phyloP scores from a whole-genome alignment of 106 monocot species.

The Cymbidium sinense region DNA sequence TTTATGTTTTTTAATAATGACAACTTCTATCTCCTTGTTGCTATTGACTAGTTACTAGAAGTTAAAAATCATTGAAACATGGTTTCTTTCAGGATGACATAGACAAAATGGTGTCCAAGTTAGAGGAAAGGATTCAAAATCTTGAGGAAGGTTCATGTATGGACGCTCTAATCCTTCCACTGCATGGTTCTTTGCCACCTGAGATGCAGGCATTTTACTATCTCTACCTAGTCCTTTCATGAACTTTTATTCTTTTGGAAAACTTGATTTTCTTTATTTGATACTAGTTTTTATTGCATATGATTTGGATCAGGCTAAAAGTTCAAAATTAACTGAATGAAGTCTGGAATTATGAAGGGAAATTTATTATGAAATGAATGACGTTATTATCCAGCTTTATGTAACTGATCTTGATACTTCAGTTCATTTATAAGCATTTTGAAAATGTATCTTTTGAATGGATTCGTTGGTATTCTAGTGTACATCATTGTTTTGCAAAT shows the following conservation, averaged over 20 bases:
- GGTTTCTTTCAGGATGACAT: slow-evolving; percentile 76
- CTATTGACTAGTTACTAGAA: not conserved
- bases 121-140: slow-evolving; percentile 82
- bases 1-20: not conserved
- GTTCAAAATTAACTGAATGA: not conserved
- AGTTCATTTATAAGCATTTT: too few relatives aligned
- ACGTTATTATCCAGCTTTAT: too few relatives aligned
- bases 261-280: not conserved
- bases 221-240: not conserved
- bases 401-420: too few relatives aligned
- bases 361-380: too few relatives aligned
- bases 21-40: not conserved
- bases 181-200: slow-evolving; percentile 96
- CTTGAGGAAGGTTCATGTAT: slow-evolving; percentile 96
- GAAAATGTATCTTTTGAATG: too few relatives aligned
- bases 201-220: slow-evolving; percentile 63
- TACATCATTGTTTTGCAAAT: too few relatives aligned
- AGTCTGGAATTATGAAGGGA: not conserved
- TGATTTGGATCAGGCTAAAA: not conserved
- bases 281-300: not conserved
- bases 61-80: slow-evolving; percentile 1
- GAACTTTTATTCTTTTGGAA: not conserved
- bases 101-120: slow-evolving; percentile 84
- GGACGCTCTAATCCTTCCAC: slow-evolving; percentile 90
- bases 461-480: too few relatives aligned